Base-by-base conservation (phyloP, 2,329 filamentous ascomycete species). In the Metarhizium brunneum region DNA sequence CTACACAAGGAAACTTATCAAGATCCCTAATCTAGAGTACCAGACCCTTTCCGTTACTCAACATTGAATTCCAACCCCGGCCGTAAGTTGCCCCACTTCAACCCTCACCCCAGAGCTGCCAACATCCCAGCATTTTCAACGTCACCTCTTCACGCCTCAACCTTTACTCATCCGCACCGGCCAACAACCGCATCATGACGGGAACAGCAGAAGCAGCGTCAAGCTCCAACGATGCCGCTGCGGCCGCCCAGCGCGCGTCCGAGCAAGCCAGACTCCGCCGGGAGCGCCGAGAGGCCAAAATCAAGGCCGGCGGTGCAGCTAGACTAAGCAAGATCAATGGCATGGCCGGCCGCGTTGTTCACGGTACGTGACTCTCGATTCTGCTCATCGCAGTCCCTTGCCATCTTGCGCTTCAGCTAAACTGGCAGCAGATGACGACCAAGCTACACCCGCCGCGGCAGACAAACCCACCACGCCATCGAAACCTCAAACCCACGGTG, bases 281-380 rank as follows among this genome's bases (percentile, higher is more conserved):
- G 69, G 88, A 92, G 69, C 83, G 87, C 43, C 81, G 88, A 51
- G 86, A 90, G 68, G 88, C 87, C 56, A 92, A 92, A 76, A 84
- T 92, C 71, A 82, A 80, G 64, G 83, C 85, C 52, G 84, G 86
- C 57, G 88, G 86, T 56, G 81, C 83, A 18, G 80, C 84, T 43
- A 76, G 89, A 58, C 72, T 94, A 59, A 85, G 88, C 64, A 87
- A 81, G 69, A 94, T 94, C 69, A 89, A 86, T 13, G 84, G 85
- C 1, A 72, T 90, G 30, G 85, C 84, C 32, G 70, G 70, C n/a
- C 68, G 70, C 13, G 43, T 71, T 13, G 62, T 64, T 48, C 66
- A 66, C 60, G 70, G 71, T 73, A 38, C 40, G 29, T 25, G 11
- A n/a, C 25, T 30, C 42, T 18, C 10, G 18, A 25, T 25, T 29